Percentiles rank a stretch among this genome's conserved stretches.
Evolutionary conservation across 2,329 filamentous ascomycete species (phyloP).

Genomic region (Scedosporium dehoogii): DNA sequence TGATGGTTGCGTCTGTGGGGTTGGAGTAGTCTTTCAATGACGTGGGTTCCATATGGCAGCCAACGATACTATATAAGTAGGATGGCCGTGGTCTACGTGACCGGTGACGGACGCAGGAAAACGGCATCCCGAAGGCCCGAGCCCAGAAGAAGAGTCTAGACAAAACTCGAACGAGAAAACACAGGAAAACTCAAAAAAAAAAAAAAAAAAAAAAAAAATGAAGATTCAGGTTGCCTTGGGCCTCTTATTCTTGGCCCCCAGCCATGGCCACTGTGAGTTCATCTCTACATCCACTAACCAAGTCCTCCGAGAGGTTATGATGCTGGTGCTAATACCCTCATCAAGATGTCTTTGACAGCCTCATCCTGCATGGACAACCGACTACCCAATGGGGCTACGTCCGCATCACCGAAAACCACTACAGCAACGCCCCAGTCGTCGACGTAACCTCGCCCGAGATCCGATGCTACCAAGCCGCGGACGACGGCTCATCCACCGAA

Average conservation of each 20-base stretch:
- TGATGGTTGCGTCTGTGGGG: not conserved
- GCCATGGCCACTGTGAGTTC: not conserved
- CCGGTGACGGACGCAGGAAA: too few species aligned
- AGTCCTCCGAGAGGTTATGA: not conserved
- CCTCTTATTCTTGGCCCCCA: not conserved
- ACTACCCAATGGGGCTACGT: slow-evolving; percentile 13
- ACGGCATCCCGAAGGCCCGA: too few species aligned
- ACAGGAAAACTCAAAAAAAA: not conserved
- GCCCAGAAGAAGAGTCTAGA: too few species aligned
- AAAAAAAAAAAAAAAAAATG: too few species aligned
- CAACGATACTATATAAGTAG: too few species aligned
- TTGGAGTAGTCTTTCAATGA: too few species aligned
- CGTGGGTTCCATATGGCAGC: too few species aligned
- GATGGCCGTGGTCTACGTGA: too few species aligned
- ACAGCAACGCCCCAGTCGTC: slow-evolving; percentile 14
- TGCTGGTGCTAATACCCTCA: not conserved
- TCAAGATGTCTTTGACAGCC: not conserved
- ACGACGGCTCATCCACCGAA: not conserved
- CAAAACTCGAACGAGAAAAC: too few species aligned
- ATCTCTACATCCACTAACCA: not conserved
- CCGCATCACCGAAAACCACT: slow-evolving; percentile 14
- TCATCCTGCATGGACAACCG: not conserved
- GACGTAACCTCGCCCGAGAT: slow-evolving; percentile 18
- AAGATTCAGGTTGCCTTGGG: not conserved
- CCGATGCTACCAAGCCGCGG: slow-evolving; percentile 16